Evolutionary conservation across 1,284 basidiomycete genomes (phyloP), one percentile per base, ranked within the genome.

Genomic region (Phellinidium pouzarii): DNA sequence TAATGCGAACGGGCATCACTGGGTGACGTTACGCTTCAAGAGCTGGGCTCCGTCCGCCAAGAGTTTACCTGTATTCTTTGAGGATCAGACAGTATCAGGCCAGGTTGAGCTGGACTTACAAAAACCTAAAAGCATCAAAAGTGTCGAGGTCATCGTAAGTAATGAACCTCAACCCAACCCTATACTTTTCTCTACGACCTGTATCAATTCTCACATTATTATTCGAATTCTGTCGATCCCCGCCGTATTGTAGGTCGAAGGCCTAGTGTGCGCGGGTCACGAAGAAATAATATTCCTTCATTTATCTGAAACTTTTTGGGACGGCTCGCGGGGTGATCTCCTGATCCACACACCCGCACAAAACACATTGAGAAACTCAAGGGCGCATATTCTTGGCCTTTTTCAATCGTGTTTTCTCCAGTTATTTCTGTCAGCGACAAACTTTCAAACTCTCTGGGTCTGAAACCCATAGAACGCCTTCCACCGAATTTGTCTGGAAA

Each of bases 131-230:
- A 52, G 47, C 20, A 52, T 56, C 17, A 56, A 44, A 17, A 38
- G 46, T 9, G 41, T 56, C n/a, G 50, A 43, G 9, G 17, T 56
- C 19, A 48, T 47, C n/a, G 54, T 56, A 17, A 34, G 55, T 43
- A 14, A 12, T 17, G n/a, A n/a, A n/a, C n/a, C n/a, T n/a, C n/a
- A n/a, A n/a, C n/a, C n/a, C n/a, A n/a, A n/a, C n/a, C n/a, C n/a
- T n/a, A n/a, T n/a, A n/a, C n/a, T n/a, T n/a, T n/a, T n/a, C n/a
- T n/a, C n/a, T n/a, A n/a, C n/a, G n/a, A n/a, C n/a, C n/a, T n/a
- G n/a, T n/a, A n/a, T n/a, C n/a, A n/a, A n/a, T n/a, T n/a, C n/a
- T n/a, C n/a, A n/a, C n/a, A n/a, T n/a, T n/a, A n/a, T n/a, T n/a
- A n/a, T 3, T 34, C 7, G 31, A 34, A 34, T 34, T 11, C 6